These are phyloP conservation scores for Cocos nucifera DNA, from an alignment of 176 grass and related monocot genomes.

Conservation along the genomic window DNA sequence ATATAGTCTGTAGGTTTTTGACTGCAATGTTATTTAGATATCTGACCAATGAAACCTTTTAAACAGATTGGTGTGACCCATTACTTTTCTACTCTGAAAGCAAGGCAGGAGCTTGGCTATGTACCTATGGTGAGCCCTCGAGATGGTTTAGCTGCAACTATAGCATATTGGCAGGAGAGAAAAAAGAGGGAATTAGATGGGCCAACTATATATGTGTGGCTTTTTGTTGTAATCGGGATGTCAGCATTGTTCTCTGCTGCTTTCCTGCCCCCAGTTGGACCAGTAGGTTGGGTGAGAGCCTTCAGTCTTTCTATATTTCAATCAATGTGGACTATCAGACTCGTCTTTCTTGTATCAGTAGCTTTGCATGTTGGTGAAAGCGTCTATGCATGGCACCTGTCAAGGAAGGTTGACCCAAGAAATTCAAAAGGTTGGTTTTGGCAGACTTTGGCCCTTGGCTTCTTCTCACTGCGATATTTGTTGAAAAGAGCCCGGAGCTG, in stretches of 20 bases:
- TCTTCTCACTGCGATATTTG: slow-evolving; percentile 52
- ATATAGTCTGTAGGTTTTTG: too few species aligned
- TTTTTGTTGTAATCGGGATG: slow-evolving; percentile 36
- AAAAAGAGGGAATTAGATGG: slow-evolving; percentile 77
- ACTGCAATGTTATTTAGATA: background rate
- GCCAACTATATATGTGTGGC: slow-evolving; percentile 62
- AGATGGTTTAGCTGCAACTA: slow-evolving; percentile 53
- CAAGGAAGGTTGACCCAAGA: slow-evolving; percentile 55
- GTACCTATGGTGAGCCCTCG: slow-evolving; percentile 50
- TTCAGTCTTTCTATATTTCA: slow-evolving; percentile 47
- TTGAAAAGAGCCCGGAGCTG: slow-evolving; percentile 41
- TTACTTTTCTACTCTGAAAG: slow-evolving; percentile 77
- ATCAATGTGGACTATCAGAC: slow-evolving; percentile 26
- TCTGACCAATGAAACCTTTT: background rate
- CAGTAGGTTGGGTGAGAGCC: slow-evolving; percentile 36
- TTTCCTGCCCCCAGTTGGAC: slow-evolving; percentile 56
- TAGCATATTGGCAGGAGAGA: slow-evolving; percentile 58
- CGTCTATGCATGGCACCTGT: slow-evolving; percentile 59
- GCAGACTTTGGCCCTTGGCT: slow-evolving; percentile 52
- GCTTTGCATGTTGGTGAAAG: slow-evolving; percentile 43
- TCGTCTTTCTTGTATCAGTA: slow-evolving; percentile 30
- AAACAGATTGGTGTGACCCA: slow-evolving; percentile 79
- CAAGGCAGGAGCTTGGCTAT: slow-evolving; percentile 70
- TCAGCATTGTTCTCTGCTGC: slow-evolving; percentile 38
- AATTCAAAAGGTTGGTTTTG: slow-evolving; percentile 80